Percentiles rank a stretch among this genome's conserved stretches.
These are phyloP conservation scores for Colletotrichum orchidophilum DNA, from an alignment of 2,329 filamentous ascomycete genomes.

Conservation along the genomic window DNA sequence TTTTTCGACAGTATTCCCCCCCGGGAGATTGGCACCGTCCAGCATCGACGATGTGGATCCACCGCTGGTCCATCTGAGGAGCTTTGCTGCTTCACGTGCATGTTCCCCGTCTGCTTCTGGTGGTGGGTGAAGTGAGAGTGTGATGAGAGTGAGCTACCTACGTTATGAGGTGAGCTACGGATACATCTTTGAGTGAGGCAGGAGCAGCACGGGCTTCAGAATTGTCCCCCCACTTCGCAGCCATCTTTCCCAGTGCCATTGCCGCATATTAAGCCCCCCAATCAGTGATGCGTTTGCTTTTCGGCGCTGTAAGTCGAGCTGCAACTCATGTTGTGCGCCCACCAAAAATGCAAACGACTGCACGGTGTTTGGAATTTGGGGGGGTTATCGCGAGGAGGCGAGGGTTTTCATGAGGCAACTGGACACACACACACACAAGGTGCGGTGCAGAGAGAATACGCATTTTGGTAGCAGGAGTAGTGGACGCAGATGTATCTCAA, in stretches of 20 bases:
- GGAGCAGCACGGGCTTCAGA: not conserved
- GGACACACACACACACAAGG: not conserved
- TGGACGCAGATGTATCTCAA: slow-evolving; percentile 27
- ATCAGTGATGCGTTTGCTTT: slow-evolving; percentile 10
- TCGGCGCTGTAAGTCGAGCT: slow-evolving; percentile 7
- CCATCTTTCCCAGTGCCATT: slow-evolving; percentile 1
- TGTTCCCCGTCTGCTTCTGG: not conserved
- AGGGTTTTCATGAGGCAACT: slow-evolving; percentile 11
- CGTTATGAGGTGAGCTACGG: not conserved
- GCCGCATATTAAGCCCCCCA: slow-evolving; percentile 10
- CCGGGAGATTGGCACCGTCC: slow-evolving; percentile 1
- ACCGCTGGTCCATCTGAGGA: slow-evolving; percentile 6
- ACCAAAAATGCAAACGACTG: slow-evolving; percentile 4
- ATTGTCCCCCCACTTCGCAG: slow-evolving; percentile 6
- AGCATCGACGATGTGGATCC: slow-evolving; percentile 17
- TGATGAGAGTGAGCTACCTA: not conserved
- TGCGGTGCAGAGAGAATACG: not conserved
- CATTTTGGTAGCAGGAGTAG: slow-evolving; percentile 5
- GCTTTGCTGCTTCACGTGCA: slow-evolving; percentile 24
- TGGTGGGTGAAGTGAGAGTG: not conserved
- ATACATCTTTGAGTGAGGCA: no score
- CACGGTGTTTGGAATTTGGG: not conserved
- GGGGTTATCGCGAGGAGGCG: not conserved
- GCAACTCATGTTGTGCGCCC: slow-evolving; percentile 18
- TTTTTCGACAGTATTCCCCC: not conserved